Percentiles rank a stretch among this genome's conserved stretches.
Evolutionary conservation across 1,284 basidiomycete species (phyloP).

Genomic region (Malassezia japonica): DNA sequence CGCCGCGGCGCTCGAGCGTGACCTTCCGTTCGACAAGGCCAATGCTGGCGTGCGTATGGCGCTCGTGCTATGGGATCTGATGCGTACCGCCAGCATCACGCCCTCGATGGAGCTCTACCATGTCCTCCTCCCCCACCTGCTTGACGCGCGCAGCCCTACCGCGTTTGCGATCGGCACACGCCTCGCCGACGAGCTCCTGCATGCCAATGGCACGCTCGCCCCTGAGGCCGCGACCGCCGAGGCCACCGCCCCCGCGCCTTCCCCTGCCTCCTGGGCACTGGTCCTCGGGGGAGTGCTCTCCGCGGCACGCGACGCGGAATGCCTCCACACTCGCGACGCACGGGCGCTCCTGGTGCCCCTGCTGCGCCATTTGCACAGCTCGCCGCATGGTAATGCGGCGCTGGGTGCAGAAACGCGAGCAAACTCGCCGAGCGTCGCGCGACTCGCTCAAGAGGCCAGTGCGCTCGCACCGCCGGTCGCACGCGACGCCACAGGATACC

Average conservation of each 20-base stretch:
- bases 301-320: neutral
- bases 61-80: slow-evolving; percentile 24
- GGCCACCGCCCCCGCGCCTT: neutral
- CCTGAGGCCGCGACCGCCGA: neutral
- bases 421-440: too few relatives aligned
- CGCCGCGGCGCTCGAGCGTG: neutral
- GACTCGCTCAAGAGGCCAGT: too few relatives aligned
- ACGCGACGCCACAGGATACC: too few relatives aligned
- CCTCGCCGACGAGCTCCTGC: slow-evolving; percentile 13
- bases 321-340: neutral
- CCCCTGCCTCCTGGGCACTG: slow-evolving; percentile 1
- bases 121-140: slow-evolving; percentile 6
- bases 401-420: neutral
- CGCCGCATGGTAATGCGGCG: neutral
- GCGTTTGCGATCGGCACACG: neutral
- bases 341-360: neutral
- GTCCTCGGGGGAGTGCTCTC: slow-evolving; percentile 1
- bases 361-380: neutral
- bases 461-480: too few relatives aligned
- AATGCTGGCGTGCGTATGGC: slow-evolving; percentile 20
- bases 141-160: neutral
- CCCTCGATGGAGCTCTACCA: slow-evolving; percentile 18
- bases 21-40: slow-evolving; percentile 6
- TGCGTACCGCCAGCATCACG: slow-evolving; percentile 17
- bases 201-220: slow-evolving; percentile 2